phyloP scores from a whole-genome alignment of 805 yeast species.

The Yarrowia divulgata region DNA sequence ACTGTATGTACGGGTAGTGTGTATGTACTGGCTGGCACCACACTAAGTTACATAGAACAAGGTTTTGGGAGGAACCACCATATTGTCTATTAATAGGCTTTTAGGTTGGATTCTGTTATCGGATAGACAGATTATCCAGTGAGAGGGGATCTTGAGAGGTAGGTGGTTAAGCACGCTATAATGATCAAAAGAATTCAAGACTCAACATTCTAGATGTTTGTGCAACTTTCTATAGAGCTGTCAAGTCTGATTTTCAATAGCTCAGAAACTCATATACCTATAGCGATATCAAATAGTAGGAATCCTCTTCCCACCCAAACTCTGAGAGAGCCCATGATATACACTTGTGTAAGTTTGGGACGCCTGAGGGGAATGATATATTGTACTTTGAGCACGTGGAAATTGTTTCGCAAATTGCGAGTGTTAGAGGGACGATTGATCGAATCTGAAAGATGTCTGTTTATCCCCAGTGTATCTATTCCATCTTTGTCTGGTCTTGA shows the following conservation, averaged over 20 bases:
- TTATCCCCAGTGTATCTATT: background rate
- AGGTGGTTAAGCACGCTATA: background rate
- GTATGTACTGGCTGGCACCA: constrained; percentile 16
- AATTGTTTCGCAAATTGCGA: background rate
- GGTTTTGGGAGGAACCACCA: constrained; percentile 29
- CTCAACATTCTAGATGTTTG: no score
- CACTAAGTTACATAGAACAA: constrained; percentile 16
- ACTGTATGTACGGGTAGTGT: background rate
- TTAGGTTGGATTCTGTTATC: constrained; percentile 35
- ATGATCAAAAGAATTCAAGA: no score
- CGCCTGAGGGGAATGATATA: constrained; percentile 35
- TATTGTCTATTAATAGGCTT: constrained; percentile 12
- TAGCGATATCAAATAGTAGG: background rate
- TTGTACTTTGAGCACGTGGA: constrained; percentile 34
- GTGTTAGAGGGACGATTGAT: background rate
- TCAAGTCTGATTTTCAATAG: background rate
- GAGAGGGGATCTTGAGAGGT: constrained; percentile 17
- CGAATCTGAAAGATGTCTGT: no score
- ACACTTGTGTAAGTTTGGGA: constrained; percentile 37
- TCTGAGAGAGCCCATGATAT: constrained; percentile 11
- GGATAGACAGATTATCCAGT: constrained; percentile 36
- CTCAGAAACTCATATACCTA: no score
- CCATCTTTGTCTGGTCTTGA: background rate
- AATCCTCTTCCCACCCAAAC: constrained; percentile 20
- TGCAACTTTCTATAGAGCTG: no score